These are phyloP conservation scores for Tetrapisispora fleetii DNA, from an alignment of 805 yeast species.

Conservation along the genomic window DNA sequence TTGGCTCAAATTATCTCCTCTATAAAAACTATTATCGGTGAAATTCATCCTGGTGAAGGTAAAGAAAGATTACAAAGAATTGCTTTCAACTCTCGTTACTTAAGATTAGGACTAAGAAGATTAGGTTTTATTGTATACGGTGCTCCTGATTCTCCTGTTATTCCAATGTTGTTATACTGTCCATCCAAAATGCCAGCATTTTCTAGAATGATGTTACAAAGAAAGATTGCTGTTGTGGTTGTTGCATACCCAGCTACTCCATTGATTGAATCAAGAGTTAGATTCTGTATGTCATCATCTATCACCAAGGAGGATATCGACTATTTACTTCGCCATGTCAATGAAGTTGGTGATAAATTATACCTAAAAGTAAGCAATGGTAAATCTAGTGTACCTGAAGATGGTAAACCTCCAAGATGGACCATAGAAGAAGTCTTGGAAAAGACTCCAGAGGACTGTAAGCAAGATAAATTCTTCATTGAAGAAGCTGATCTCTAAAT, in stretches of 20 bases:
- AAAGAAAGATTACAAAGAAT: conserved; percentile 81
- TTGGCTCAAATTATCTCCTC: conserved; percentile 79
- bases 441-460: conserved; percentile 58
- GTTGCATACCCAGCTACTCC: conserved; percentile 99
- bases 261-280: conserved; percentile 74
- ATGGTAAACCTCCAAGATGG: conserved; percentile 70
- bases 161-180: conserved; percentile 76
- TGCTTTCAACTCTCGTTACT: conserved; percentile 91
- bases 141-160: conserved; percentile 92
- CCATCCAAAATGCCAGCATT: conserved; percentile 94
- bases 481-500: background rate
- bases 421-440: conserved; percentile 65
- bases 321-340: conserved; percentile 55
- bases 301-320: conserved; percentile 92
- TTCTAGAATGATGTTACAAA: conserved; percentile 67
- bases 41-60: conserved; percentile 87
- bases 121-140: conserved; percentile 93
- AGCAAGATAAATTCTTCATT: conserved; percentile 30
- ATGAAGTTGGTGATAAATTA: conserved; percentile 68
- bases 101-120: conserved; percentile 81
- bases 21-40: conserved; percentile 68
- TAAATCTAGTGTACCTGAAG: conserved; percentile 47
- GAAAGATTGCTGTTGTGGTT: conserved; percentile 85
- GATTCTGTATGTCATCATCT: conserved; percentile 88
- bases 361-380: conserved; percentile 73